A percentile compares a stretch with the other conserved stretches of the same genome.
These are phyloP conservation scores for Leccinum variicolor DNA, from an alignment of 768 basidiomycete genomes.

Conservation along the genomic window DNA sequence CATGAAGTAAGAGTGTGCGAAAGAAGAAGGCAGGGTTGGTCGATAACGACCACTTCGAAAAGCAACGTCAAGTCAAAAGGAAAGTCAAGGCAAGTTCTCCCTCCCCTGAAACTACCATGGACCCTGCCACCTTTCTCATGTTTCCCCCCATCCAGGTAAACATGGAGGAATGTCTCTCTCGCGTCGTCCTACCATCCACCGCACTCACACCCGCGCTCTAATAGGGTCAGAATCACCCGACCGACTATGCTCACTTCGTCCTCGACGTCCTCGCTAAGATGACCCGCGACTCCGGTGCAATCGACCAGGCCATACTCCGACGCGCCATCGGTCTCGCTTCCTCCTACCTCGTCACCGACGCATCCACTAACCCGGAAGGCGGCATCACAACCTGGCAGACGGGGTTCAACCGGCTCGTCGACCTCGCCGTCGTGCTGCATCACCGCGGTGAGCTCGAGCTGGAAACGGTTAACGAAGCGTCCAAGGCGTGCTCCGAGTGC, in stretches of 20 bases:
- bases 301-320: slow-evolving; percentile 63
- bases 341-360: slow-evolving; percentile 77
- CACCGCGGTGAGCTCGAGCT: slow-evolving; percentile 62
- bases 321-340: slow-evolving; percentile 68
- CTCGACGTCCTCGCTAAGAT: slow-evolving; percentile 51
- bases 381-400: slow-evolving; percentile 62
- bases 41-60: neutral
- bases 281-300: slow-evolving; percentile 40
- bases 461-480: slow-evolving; percentile 69
- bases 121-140: slow-evolving; percentile 20
- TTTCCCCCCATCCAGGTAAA: slow-evolving; percentile 25
- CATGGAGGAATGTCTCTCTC: slow-evolving; percentile 28
- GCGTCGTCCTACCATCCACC: neutral
- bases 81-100: slow-evolving; percentile 13
- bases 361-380: slow-evolving; percentile 52
- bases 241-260: slow-evolving; percentile 62
- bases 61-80: slow-evolving; percentile 8
- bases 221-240: slow-evolving; percentile 39
- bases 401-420: slow-evolving; percentile 68
- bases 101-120: slow-evolving; percentile 18
- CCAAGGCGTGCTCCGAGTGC: slow-evolving; percentile 67
- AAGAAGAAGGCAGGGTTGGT: slow-evolving; percentile 1
- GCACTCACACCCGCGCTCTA: slow-evolving; percentile 6
- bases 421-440: slow-evolving; percentile 72
- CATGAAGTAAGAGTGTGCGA: neutral